Conservation (phyloP, 2,329 filamentous ascomycete species). For the Aspergillus sp. region DNA sequence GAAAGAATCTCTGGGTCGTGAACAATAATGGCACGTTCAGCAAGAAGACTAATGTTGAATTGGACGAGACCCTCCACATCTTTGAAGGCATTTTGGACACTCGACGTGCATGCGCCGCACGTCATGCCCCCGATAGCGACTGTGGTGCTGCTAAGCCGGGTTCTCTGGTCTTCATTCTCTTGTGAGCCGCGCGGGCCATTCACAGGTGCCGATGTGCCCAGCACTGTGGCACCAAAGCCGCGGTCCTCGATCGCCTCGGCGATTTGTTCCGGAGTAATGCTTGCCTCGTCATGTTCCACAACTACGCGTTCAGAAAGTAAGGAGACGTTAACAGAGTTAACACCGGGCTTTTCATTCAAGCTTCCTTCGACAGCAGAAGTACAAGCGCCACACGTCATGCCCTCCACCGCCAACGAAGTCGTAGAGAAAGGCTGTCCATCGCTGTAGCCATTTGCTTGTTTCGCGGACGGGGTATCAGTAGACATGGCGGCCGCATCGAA, state of each 20-base stretch:
- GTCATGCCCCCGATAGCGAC: conserved; percentile 95
- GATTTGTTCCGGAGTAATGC: conserved; percentile 46
- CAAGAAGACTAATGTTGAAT: conserved; percentile 91
- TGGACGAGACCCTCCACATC: conserved; percentile 68
- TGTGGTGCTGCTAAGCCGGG: conserved; percentile 59
- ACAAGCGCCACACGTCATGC: conserved; percentile 88
- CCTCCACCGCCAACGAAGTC: conserved; percentile 70
- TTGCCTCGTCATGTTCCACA: conserved; percentile 63
- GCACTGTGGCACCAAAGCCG: conserved; percentile 70
- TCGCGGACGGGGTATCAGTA: conserved; percentile 59
- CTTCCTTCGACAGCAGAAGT: conserved; percentile 76
- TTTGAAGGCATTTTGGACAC: conserved; percentile 75
- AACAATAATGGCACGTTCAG: conserved; percentile 80
- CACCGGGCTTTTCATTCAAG: conserved; percentile 64
- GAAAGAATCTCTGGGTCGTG: conserved; percentile 68
- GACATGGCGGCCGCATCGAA: conserved; percentile 88
- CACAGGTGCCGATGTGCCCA: conserved; percentile 55
- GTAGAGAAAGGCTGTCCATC: conserved; percentile 40
- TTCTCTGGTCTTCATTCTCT: conserved; percentile 24
- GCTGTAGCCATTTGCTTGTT: conserved; percentile 30
- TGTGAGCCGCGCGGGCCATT: conserved; percentile 26
- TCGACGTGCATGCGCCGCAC: conserved; percentile 90
- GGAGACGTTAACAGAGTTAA: conserved; percentile 72
- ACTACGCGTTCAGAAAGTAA: conserved; percentile 78
- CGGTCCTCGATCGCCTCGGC: conserved; percentile 56